Conservation (phyloP, 2,329 filamentous ascomycete genomes). For the Venturia nashicola region DNA sequence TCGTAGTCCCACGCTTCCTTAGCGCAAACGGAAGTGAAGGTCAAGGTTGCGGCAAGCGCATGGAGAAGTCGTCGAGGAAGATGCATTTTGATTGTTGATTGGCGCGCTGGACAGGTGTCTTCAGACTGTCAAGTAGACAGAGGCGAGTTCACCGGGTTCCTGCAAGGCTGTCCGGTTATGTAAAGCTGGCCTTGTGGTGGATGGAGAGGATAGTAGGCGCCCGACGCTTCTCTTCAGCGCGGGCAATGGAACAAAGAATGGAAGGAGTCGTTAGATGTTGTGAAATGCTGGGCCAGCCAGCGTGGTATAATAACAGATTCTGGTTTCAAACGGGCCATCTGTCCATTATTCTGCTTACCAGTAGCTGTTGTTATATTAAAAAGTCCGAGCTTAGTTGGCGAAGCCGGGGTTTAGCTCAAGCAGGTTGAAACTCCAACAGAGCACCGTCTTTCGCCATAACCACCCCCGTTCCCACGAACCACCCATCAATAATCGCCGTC, state of each 20-base stretch:
- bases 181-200: neutral
- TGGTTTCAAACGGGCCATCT: slow-evolving; percentile 1
- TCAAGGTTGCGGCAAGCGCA: neutral
- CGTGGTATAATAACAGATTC: neutral
- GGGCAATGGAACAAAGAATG: neutral
- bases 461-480: neutral
- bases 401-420: neutral
- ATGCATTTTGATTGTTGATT: neutral
- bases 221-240: neutral
- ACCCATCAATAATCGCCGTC: neutral
- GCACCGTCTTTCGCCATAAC: too few relatives aligned
- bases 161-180: neutral
- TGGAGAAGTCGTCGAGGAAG: neutral
- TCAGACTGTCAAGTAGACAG: neutral
- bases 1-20: neutral
- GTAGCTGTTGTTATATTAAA: neutral
- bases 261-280: neutral
- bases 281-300: neutral
- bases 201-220: neutral
- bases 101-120: neutral
- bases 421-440: slow-evolving; percentile 1
- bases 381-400: neutral
- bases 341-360: neutral
- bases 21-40: neutral
- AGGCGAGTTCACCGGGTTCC: neutral